Evolutionary conservation across 257 asterid genomes (phyloP).

Genomic region (Catharanthus roseus): DNA sequence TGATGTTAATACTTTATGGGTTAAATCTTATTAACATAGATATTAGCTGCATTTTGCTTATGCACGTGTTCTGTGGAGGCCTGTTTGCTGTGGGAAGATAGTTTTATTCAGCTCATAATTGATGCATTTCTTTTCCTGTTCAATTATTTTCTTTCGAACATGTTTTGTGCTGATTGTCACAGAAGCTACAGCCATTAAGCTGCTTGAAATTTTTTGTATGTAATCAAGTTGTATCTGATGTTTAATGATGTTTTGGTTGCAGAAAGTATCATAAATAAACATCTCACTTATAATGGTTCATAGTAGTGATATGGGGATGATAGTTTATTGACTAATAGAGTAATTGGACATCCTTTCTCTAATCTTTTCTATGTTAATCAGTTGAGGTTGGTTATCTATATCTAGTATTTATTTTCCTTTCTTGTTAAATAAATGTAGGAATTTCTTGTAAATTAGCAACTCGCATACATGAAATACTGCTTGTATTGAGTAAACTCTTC

Average conservation of each 20-base stretch:
- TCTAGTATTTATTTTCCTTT: neutral
- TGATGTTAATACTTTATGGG: slow-evolving; percentile 18
- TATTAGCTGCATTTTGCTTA: slow-evolving; percentile 2
- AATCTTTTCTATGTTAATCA: neutral
- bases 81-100: neutral
- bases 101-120: neutral
- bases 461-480: neutral
- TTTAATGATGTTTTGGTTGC: neutral
- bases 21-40: neutral
- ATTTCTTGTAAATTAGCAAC: neutral
- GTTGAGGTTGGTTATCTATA: neutral
- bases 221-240: neutral
- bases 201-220: neutral
- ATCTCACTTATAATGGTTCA: neutral
- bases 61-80: neutral
- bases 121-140: neutral
- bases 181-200: neutral
- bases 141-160: neutral
- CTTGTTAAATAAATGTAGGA: neutral
- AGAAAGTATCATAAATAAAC: neutral
- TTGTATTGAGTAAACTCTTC: neutral
- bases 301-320: neutral
- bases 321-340: neutral
- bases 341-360: neutral
- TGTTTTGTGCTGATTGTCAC: neutral